Evolutionary conservation across 768 basidiomycete genomes (phyloP), one percentile per base, ranked within the genome.

Genomic region (Boletus rubroflammeus): DNA sequence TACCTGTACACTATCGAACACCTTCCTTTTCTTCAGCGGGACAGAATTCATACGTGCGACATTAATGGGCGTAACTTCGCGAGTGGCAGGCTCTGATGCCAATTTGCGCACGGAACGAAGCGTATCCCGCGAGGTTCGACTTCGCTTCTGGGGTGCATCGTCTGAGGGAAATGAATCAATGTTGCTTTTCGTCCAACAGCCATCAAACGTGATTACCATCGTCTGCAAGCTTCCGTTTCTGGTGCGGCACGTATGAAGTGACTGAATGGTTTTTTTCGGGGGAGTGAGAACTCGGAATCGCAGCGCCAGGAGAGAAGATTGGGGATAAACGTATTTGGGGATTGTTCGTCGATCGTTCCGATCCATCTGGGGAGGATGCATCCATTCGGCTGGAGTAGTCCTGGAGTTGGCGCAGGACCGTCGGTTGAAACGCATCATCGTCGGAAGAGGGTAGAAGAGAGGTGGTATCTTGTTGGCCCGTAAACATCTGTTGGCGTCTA

Each of bases 1-100:
- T 15, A 75, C 53, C 19, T 65, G 60, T 17, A 74, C 54, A 11
- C 66, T 66, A 29, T 73, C 71, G 23, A 74, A 66, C n/a, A 60
- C 55, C 47, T 55, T 57, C 43, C 47, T 58, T 48, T 56, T 67
- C 26, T 42, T 57, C 19, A 53, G 41, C 2, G 69, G 69, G 28
- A 60, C 51, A 21, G 73, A 73, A 31, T 35, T 48, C 26, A 43
- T 57, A 39, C 66, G 65, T 26, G 53, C 54, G 6, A 62, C 46
- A 7, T 48, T 31, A 13, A 62, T 45, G 15, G 60, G 60, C 2
- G 69, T 66, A 0, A 62, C 57, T n/a, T 53, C 53, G 21, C 65
- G 60, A 17, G 56, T 67, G 32, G 49, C 57, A 19, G 72, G 69
- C 41, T 72, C 72, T 3, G 72, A 73, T 38, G 55, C 62, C 3